Base-by-base conservation (phyloP, 176 grass and related monocot genomes). In the Juncus inflexus region DNA sequence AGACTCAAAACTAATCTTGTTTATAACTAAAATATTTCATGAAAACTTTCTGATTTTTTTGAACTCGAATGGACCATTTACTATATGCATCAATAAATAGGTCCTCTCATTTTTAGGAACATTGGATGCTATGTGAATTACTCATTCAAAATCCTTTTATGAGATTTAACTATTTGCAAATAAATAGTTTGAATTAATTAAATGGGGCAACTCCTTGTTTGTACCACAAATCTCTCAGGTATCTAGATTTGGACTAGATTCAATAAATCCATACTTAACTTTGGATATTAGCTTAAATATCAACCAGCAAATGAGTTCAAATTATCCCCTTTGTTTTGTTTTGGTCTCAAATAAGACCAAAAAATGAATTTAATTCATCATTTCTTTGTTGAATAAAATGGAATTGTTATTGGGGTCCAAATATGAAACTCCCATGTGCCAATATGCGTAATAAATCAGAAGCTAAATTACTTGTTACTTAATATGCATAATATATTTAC, bases 351-450 rank as follows among this genome's bases (percentile, higher is more conserved):
- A 58, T 54, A 58, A 58, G 12, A 70, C 54, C 67, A 70, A 70
- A 70, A 70, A 28, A 54, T 10, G 67, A 51, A 70, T 40, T 35
- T 56, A 38, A 70, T 58, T 41, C 67, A 70, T 70, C 67, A 70
- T 70, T 57, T 11, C 19, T 51, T 15, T 40, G 37, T 70, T 37
- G 52, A 70, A 68, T 0, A 39, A 52, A 4, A 2, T 50, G 4
- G 0, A 2, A 53, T 14, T 28, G 35, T 55, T 38, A 68, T 68
- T 53, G 19, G 1, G 19, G 19, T 28, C 19, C 19, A 28, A 28
- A 28, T 28, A 28, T 28, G 19, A 28, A 28, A 28, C 19, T 28
- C 19, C 6, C 43, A 47, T 47, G 43, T 0, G 9, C 0, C 43
- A 47, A 47, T 47, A 6, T 47, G 43, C 9, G 43, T 47, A 47